Percentiles rank a stretch among this genome's conserved stretches.
phyloP scores from a whole-genome alignment of 495 filamentous ascomycete species.

The Penicillium canariense region DNA sequence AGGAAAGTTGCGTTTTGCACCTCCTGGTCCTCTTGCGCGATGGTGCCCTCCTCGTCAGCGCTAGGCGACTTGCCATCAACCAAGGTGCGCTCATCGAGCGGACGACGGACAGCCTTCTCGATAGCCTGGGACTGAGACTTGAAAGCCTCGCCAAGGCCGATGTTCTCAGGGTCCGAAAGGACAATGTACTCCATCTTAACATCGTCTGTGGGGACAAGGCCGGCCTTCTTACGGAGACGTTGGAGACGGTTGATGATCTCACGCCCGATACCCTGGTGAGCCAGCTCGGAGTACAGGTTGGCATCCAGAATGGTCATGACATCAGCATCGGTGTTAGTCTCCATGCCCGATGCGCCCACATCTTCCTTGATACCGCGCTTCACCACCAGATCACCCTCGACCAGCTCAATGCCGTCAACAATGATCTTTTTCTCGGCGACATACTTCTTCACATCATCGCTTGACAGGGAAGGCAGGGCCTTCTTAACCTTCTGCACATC shows the following conservation, averaged over 20 bases:
- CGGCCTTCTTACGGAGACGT: constrained; percentile 76
- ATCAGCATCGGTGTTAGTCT: constrained; percentile 81
- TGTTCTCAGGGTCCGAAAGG: constrained; percentile 70
- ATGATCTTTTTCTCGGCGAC: constrained; percentile 65
- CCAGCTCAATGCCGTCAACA: constrained; percentile 80
- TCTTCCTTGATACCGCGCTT: constrained; percentile 73
- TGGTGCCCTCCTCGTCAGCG: constrained; percentile 57
- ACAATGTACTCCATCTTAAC: constrained; percentile 82
- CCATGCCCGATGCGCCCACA: constrained; percentile 63
- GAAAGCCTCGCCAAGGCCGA: constrained; percentile 74
- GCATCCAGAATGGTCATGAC: constrained; percentile 80
- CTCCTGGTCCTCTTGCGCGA: constrained; percentile 85
- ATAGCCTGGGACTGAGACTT: constrained; percentile 63
- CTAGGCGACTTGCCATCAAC: constrained; percentile 60
- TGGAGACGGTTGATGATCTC: constrained; percentile 86
- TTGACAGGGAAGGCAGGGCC: constrained; percentile 75
- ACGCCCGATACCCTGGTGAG: constrained; percentile 71
- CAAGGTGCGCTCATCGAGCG: constrained; percentile 69
- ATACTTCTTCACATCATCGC: constrained; percentile 74
- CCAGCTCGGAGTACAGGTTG: constrained; percentile 68
- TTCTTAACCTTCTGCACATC: constrained; percentile 88
- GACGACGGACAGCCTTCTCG: constrained; percentile 76
- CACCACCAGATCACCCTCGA: constrained; percentile 78
- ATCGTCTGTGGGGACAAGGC: constrained; percentile 77
- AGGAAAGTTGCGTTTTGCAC: constrained; percentile 84